Base-by-base conservation (phyloP, 2,329 filamentous ascomycete genomes). In the Nigrograna mackinnonii region DNA sequence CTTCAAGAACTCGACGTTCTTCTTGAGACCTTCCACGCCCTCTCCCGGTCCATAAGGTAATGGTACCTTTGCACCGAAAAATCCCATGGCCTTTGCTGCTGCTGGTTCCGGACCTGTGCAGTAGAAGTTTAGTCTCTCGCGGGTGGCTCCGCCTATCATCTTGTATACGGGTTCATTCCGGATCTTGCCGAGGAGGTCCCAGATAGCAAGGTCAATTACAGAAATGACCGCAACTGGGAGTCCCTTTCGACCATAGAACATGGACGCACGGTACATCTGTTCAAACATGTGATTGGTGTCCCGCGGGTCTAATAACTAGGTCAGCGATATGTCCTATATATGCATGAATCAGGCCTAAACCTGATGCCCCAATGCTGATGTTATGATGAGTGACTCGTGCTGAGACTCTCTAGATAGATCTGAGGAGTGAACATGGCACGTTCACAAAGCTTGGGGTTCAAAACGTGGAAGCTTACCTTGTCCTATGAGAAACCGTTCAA, bases 181-280 rank as follows among this genome's bases (percentile, higher is more conserved):
- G 49, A 96, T 80, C 77, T 96, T 96, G 54, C 91, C 91, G 4
- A 95, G 74, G 31, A 96, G 77, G 75, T 96, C 91, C 91, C 91
- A 96, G 30, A 96, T 72, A 4, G 91, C 91, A 32, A 96, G 79
- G 62, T 96, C 91, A 60, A 96, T 94, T 52, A 96, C 91, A 2
- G 90, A 95, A 62, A 96, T 96, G 61, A 95, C 86, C 39, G 91
- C 91, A 9, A 92, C 82, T 2, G 91, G 87, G 2, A 96, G 82
- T 35, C 91, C 91, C 70, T 96, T 96, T 54, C 91, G 86, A 48
- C 91, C 91, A 64, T 96, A 96, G 77, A 96, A 96, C 89, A 96
- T 95, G 55, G 90, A 95, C 2, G 81, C 88, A 46, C 91, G 85
- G 76, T 96, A 96, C 91, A 96, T 96, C 69, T 95, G 90, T 75